A percentile compares a stretch with the other conserved stretches of the same genome.
These are phyloP conservation scores for Madurella fahalii DNA, from an alignment of 2,329 filamentous ascomycete species.

Conservation along the genomic window DNA sequence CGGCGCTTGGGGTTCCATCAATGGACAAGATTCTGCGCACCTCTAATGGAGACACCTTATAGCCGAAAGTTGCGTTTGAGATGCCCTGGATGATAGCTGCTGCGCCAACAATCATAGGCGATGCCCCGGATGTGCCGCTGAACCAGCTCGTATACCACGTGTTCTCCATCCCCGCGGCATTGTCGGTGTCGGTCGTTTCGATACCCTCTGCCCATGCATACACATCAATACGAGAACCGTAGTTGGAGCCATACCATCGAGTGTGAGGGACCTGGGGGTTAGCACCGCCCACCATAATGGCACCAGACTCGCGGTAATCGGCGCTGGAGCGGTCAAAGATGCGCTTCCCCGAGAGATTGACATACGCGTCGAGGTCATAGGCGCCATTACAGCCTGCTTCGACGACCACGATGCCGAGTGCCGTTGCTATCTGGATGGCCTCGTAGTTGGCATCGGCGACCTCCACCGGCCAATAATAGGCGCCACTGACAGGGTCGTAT, in stretches of 20 bases:
- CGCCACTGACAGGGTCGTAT: conserved; percentile 4
- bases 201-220: conserved; percentile 16
- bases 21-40: conserved; percentile 9
- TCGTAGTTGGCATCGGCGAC: conserved; percentile 15
- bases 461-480: conserved; percentile 15
- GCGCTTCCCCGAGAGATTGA: conserved; percentile 1
- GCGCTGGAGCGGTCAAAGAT: conserved; percentile 13
- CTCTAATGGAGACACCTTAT: conserved; percentile 9
- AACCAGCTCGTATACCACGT: conserved; percentile 12
- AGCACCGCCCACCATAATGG: conserved; percentile 17
- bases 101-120: conserved; percentile 16
- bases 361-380: conserved; percentile 16
- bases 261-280: conserved; percentile 5
- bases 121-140: conserved; percentile 17
- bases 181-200: conserved; percentile 12
- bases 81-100: conserved; percentile 17
- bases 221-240: conserved; percentile 17
- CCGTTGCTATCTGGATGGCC: conserved; percentile 13
- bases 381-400: conserved; percentile 17
- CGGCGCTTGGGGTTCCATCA: conserved; percentile 8
- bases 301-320: conserved; percentile 20
- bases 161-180: neutral
- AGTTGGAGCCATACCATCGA: conserved; percentile 11
- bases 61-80: neutral
- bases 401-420: conserved; percentile 18